Conservation (phyloP, 2,329 filamentous ascomycete species). For the Xenosphaeropsis pyriputrescens region DNA sequence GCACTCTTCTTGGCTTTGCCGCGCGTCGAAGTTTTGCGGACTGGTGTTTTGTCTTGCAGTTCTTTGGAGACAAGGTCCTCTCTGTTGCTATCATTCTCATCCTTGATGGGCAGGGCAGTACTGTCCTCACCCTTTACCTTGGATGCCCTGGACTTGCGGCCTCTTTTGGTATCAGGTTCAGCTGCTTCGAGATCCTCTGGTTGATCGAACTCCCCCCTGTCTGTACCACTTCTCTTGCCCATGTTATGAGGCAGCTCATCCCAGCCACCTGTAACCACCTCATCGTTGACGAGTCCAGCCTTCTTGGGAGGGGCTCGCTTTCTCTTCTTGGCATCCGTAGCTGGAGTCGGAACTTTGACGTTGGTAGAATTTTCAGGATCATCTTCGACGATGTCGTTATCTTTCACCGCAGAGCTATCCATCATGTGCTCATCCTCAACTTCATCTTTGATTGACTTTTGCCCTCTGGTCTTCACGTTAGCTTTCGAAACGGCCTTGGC, state of each 20-base stretch:
- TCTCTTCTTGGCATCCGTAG: constrained; percentile 3
- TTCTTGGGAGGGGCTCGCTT: constrained; percentile 5
- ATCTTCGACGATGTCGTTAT: background rate
- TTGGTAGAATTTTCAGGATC: background rate
- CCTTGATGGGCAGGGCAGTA: background rate
- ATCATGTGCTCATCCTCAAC: no score
- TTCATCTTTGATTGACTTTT: no score
- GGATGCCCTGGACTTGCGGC: background rate
- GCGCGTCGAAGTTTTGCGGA: constrained; percentile 1
- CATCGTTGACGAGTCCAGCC: background rate
- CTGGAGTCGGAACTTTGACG: background rate
- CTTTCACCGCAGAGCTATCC: background rate
- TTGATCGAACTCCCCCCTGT: background rate
- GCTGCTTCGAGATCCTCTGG: background rate
- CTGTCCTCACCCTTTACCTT: no score
- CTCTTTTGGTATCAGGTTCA: background rate
- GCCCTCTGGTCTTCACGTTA: no score
- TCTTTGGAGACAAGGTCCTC: constrained; percentile 1
- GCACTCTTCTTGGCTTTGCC: background rate
- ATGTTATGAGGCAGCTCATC: constrained; percentile 41
- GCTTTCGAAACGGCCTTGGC: no score
- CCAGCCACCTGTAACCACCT: constrained; percentile 10
- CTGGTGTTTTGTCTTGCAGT: constrained; percentile 6
- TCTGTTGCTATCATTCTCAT: background rate
- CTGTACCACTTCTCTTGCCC: constrained; percentile 18